Percentiles rank a stretch among this genome's conserved stretches.
Conservation (phyloP, 2,329 filamentous ascomycete genomes). For the Pseudogymnoascus sp. region DNA sequence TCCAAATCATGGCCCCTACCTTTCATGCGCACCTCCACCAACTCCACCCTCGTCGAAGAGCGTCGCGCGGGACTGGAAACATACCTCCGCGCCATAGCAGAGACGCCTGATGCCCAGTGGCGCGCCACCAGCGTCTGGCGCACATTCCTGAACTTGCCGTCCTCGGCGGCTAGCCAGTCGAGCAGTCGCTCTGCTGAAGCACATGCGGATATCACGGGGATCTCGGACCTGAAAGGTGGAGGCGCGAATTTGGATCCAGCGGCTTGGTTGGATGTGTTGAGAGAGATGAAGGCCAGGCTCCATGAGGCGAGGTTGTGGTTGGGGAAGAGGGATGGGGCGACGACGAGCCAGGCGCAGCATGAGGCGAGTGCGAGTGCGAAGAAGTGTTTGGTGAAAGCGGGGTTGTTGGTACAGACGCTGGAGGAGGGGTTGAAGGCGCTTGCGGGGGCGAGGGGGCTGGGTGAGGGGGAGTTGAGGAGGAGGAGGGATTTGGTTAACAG, state of each 20-base stretch:
- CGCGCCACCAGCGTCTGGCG: constrained; percentile 65
- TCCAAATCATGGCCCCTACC: constrained; percentile 55
- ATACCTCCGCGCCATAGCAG: constrained; percentile 65
- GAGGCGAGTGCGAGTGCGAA: constrained; percentile 69
- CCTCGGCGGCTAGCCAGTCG: constrained; percentile 31
- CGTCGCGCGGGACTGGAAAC: constrained; percentile 60
- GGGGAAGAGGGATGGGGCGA: constrained; percentile 58
- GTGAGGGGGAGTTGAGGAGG: constrained; percentile 66
- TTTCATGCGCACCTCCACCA: constrained; percentile 61
- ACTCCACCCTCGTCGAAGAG: constrained; percentile 59
- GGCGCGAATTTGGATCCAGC: constrained; percentile 47
- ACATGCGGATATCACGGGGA: constrained; percentile 31
- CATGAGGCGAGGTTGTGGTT: constrained; percentile 58
- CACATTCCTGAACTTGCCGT: constrained; percentile 62
- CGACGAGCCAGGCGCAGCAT: constrained; percentile 41
- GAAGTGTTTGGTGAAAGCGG: constrained; percentile 60
- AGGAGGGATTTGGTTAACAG: constrained; percentile 61
- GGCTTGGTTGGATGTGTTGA: constrained; percentile 69
- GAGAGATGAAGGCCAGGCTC: constrained; percentile 62
- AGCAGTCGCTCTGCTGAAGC: constrained; percentile 11
- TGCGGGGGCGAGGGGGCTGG: constrained; percentile 40
- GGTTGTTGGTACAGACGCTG: constrained; percentile 52
- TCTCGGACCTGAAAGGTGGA: constrained; percentile 10
- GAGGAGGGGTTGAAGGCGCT: constrained; percentile 55
- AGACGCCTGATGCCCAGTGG: constrained; percentile 67